Percentiles rank a stretch among this genome's conserved stretches.
Conservation (phyloP, 2,329 filamentous ascomycete genomes). For the Scleromitrula shiraiana region DNA sequence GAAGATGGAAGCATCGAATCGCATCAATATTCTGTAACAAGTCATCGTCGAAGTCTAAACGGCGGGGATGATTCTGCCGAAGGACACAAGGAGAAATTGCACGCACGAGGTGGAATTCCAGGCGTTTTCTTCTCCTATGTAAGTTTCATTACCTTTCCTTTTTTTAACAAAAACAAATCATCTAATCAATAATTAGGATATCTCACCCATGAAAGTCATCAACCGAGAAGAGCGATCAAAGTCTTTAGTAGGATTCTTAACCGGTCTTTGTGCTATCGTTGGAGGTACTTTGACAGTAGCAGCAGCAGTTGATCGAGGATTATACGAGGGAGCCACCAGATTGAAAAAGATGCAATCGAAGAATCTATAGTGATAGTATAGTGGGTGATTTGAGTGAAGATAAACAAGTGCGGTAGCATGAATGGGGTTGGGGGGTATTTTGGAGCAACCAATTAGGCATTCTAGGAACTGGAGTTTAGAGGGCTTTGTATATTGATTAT, state of each 20-base stretch:
- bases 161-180: background rate
- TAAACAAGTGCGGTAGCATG: no score
- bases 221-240: conserved; percentile 89
- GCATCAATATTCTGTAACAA: conserved; percentile 96
- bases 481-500: conserved; percentile 12
- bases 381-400: conserved; percentile 15
- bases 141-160: conserved; percentile 35
- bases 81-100: conserved; percentile 85
- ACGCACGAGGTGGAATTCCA: conserved; percentile 85
- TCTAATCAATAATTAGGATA: conserved; percentile 52
- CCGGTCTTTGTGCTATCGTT: conserved; percentile 88
- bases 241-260: conserved; percentile 85
- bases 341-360: conserved; percentile 78
- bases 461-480: conserved; percentile 2
- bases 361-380: conserved; percentile 40
- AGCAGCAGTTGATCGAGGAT: conserved; percentile 79
- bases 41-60: conserved; percentile 79
- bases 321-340: conserved; percentile 80
- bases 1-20: conserved; percentile 82
- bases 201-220: conserved; percentile 99
- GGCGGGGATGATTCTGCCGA: conserved; percentile 81
- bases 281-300: conserved; percentile 94
- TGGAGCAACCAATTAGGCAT: no score
- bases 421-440: no score
- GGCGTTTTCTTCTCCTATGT: conserved; percentile 98